Evolutionary conservation across 2,329 filamentous ascomycete genomes (phyloP), one percentile per base, ranked within the genome.

Genomic region (Clarireedia monteithiana): DNA sequence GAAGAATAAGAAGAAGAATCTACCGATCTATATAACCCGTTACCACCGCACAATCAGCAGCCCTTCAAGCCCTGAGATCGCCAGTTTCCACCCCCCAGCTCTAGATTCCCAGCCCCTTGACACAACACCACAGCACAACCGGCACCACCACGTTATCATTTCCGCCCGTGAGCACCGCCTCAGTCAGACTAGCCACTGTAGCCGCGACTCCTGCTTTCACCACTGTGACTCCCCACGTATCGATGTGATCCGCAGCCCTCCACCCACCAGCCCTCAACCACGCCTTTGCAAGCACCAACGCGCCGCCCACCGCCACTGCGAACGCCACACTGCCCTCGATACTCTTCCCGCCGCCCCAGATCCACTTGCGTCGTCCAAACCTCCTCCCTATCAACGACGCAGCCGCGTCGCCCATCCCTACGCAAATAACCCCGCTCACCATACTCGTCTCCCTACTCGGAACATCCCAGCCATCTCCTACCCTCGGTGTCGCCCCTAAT

Each of bases 271-370:
- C 58, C 42, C 78, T 75, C 60, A 96, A 74, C 91, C 91, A 97
- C 15, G 75, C 67, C 64, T 84, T 86, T 3, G 86, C 86, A 5
- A 79, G 74, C 45, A 86, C 72, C 47, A 97, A 76, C 0, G 92
- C 94, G 4, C 79, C 61, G 51, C 86, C 87, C 4, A 97, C 94
- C 3, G 90, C 91, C 4, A 75, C 71, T 1, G 85, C 86, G 71
- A 99, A 97, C 0, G 94, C 94, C 6, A 85, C 63, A 62, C 82
- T 85, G 55, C 94, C 94, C 71, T 99, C 92, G 1, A 99, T 77
- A 60, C 90, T 96, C 77, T 99, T 99, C 14, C 91, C 92, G 4
- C 94, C 94, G 14, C 90, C 89, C 94, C 94, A 99, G 24, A 91
- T 80, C 94, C 94, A 99, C 75, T 96, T 97, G 36, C 82, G 80